Base-by-base conservation (phyloP, 1,139 yeast genomes). In the Yarrowia galli region DNA sequence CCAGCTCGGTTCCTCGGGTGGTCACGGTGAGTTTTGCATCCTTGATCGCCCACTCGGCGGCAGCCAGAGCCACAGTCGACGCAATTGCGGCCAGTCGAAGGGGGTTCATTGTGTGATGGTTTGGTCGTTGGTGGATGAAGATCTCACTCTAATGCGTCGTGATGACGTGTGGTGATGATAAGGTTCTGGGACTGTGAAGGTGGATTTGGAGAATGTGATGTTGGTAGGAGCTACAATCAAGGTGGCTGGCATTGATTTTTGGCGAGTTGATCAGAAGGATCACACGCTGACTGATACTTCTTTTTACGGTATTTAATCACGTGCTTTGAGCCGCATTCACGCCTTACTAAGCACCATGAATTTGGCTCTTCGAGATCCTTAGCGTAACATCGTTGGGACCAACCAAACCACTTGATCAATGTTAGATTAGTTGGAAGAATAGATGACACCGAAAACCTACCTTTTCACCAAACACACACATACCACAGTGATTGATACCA, bases 1-100 rank as follows among this genome's bases (percentile, higher is more conserved):
- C 66, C 53, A 36, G 69, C 43, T 20, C 61, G 18, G 51, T 58
- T 35, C 46, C 71, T 67, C 25, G 42, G 18, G 77, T 82, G 40
- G 77, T 83, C 69, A 71, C 64, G n/a, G 79, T 60, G 71, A 76
- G 68, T 71, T 79, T 70, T 35, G 76, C 77, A 54, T 75, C 71
- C 54, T 68, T 67, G 43, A 74, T 68, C 2, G 72, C 51, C 77
- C 77, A 74, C 45, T 73, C 73, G 18, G 74, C 75, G 38, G 64
- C 64, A 9, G 64, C 64, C 64, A 58, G 38, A 25, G 64, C 40
- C 28, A 58, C 42, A 15, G 64, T 25, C 46, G 54, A 68, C 13
- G 69, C 74, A 66, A 49, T 67, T 43, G 73, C 65, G 23, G 71
- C 70, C 58, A 70, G 67, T 43, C 67, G 35, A 43, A 48, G 40